phyloP scores from a whole-genome alignment of 2,329 filamentous ascomycete genomes.

The Hypoxylon sp. region DNA sequence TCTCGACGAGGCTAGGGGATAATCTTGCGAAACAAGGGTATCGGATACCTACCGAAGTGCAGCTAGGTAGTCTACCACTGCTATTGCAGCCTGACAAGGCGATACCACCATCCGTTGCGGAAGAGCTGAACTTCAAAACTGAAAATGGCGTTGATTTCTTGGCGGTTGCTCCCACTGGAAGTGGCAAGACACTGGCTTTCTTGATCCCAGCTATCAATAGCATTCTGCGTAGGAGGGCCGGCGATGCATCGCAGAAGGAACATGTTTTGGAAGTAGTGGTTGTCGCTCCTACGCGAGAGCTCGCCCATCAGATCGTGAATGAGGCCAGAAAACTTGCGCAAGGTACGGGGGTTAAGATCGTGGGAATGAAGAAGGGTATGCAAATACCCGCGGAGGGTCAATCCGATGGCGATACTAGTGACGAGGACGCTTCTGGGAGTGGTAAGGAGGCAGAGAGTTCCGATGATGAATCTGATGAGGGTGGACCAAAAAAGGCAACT shows the following conservation, averaged over 20 bases:
- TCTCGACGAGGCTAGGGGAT: conserved; percentile 79
- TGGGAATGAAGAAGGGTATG: conserved; percentile 90
- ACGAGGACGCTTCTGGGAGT: conserved; percentile 43
- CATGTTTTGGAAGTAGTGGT: conserved; percentile 77
- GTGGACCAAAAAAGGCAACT: conserved; percentile 48
- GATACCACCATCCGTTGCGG: conserved; percentile 57
- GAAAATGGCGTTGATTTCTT: conserved; percentile 77
- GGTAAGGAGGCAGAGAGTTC: conserved; percentile 47
- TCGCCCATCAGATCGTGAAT: conserved; percentile 84
- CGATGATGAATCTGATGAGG: conserved; percentile 59
- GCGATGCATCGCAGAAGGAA: conserved; percentile 59
- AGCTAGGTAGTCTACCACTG: conserved; percentile 87
- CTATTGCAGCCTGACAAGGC: conserved; percentile 73
- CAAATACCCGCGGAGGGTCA: conserved; percentile 68
- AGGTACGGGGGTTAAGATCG: conserved; percentile 83
- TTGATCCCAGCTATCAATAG: conserved; percentile 88
- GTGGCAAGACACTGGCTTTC: conserved; percentile 95
- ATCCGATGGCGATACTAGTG: conserved; percentile 51
- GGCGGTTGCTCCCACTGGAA: conserved; percentile 93
- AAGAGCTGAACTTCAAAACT: conserved; percentile 53
- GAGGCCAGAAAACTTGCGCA: conserved; percentile 86
- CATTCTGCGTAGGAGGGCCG: conserved; percentile 72
- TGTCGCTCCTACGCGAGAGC: conserved; percentile 83
- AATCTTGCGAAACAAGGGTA: conserved; percentile 91
- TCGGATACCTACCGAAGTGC: conserved; percentile 90